Evolutionary conservation across 176 grass and related monocot genomes (phyloP).

Genomic region (Themeda triandra): DNA sequence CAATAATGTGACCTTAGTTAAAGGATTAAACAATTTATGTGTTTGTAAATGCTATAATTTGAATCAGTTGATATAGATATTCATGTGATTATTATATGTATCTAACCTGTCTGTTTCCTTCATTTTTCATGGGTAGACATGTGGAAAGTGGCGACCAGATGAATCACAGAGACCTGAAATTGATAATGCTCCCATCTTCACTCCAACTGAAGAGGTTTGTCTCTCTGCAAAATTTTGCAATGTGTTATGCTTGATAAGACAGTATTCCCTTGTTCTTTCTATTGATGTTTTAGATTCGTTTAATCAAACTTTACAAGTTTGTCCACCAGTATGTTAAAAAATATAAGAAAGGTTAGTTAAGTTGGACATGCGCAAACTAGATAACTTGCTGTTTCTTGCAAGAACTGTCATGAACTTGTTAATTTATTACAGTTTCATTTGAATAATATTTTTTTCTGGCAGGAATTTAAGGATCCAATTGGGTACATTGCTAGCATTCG

Average conservation of each 20-base stretch:
- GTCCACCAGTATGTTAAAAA: not conserved
- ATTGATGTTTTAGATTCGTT: not conserved
- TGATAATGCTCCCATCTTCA: slow-evolving; percentile 78
- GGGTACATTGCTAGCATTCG: slow-evolving; percentile 73
- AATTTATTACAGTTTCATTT: not conserved
- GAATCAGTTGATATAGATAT: not conserved
- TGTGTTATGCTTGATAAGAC: not conserved
- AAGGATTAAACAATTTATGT: not conserved
- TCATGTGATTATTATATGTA: not conserved
- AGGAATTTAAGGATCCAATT: slow-evolving; percentile 96
- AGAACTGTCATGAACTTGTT: not conserved
- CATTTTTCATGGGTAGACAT: slow-evolving; percentile 19
- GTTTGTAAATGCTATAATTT: not conserved
- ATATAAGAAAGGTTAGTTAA: not conserved
- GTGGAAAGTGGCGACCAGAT: slow-evolving; percentile 48
- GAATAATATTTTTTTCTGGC: slow-evolving; percentile 23
- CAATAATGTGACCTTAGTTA: not conserved
- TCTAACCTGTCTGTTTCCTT: not conserved
- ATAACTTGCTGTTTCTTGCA: not conserved
- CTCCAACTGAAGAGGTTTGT: slow-evolving; percentile 86
- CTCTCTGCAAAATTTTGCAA: slow-evolving; percentile 11
- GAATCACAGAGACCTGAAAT: slow-evolving; percentile 67
- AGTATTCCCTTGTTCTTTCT: not conserved
- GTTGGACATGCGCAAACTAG: not conserved
- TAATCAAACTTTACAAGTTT: not conserved